Base-by-base conservation (phyloP, 139 green algal species). In the Yamagishiella unicocca region DNA sequence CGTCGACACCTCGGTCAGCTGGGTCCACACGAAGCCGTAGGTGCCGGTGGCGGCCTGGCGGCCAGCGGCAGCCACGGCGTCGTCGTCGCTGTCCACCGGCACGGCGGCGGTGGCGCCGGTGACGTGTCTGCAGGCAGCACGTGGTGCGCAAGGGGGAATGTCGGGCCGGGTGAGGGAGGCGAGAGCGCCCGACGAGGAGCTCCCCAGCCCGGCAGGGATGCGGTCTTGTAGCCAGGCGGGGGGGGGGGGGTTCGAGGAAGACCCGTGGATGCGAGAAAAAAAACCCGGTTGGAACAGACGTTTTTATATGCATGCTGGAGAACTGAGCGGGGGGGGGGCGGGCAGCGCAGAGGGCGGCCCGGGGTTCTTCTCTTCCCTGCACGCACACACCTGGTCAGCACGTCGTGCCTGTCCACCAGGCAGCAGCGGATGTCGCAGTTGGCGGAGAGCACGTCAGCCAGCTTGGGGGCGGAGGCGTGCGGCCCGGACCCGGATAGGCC, bases 401-500 rank as follows among this genome's bases (percentile, higher is more conserved):
- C 62, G 38, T 94, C 90, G 10, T 90, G 70, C 19, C 92, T 58
- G 90, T 97, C 95, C n/a, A 96, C 90, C 33, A 96, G 75, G 64
- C 89, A 93, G 92, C 89, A 91, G 55, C 81, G 53, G 35, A 71
- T 70, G 33, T 64, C 66, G 45, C 84, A 70, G 4, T 87, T 70
- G 0, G 68, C 67, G 0, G 77, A 46, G 46, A 97, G 88, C 80
- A 96, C 88, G 24, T 96, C 95, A 37, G 90, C 37, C 88, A 97
- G 90, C 66, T 87, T 89, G 78, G 95, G 90, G 8, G 84, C 84
- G 17, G 40, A 12, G 78, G 55, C 66, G 66, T 73, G 62, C n/a
- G 82, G 66, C 27, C 67, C 66, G 8, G 67, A 43, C 35, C n/a
- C 29, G 40, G 2, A 22, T 5, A 33, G 79, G 53, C 87, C 89